phyloP scores from a whole-genome alignment of 2,329 filamentous ascomycete species.

The Cercospora sp. region DNA sequence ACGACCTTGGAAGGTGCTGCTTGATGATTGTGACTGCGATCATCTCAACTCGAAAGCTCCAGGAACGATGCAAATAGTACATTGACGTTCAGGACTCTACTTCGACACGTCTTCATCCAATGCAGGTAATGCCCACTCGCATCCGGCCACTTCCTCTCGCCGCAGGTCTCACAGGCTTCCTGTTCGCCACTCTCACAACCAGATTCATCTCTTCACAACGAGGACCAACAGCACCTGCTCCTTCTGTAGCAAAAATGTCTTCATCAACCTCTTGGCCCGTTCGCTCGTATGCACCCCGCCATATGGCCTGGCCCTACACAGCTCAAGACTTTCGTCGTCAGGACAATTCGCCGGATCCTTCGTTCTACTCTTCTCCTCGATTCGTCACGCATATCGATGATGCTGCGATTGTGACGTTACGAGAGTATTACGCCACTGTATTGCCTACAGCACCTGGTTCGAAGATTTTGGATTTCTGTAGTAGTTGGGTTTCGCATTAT shows the following conservation, averaged over 20 bases:
- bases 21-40: not conserved
- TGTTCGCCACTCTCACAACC: slow-evolving; percentile 17
- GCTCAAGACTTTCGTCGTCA: slow-evolving; percentile 44
- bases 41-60: not conserved
- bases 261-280: slow-evolving; percentile 23
- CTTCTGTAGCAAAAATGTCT: not conserved
- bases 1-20: not conserved
- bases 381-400: slow-evolving; percentile 59
- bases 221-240: not conserved
- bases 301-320: slow-evolving; percentile 41
- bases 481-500: slow-evolving; percentile 54
- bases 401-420: slow-evolving; percentile 48
- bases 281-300: slow-evolving; percentile 35
- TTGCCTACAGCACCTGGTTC: slow-evolving; percentile 44
- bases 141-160: slow-evolving; percentile 20
- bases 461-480: slow-evolving; percentile 53
- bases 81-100: not conserved
- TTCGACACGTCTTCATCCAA: not conserved
- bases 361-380: slow-evolving; percentile 48
- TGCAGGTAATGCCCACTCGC: slow-evolving; percentile 19
- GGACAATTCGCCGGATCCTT: slow-evolving; percentile 41
- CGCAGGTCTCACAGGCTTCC: slow-evolving; percentile 21
- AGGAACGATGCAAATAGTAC: not conserved
- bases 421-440: slow-evolving; percentile 49
- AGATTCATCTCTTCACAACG: slow-evolving; percentile 1